These are phyloP conservation scores for Ogataea henricii DNA, from an alignment of 805 yeast genomes.

Conservation along the genomic window DNA sequence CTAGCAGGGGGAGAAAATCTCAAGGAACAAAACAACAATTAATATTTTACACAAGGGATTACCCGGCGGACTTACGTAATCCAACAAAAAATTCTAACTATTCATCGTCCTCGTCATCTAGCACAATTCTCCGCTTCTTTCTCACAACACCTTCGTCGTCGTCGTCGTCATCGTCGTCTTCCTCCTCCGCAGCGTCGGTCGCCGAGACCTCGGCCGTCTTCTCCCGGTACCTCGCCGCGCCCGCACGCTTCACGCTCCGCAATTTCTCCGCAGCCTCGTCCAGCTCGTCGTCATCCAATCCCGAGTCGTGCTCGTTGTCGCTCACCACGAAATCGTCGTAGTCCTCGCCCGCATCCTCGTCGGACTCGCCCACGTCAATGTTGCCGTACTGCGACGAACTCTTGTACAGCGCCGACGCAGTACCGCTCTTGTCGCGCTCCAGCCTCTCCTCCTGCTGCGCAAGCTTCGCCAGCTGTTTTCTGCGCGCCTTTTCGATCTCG, in stretches of 20 bases:
- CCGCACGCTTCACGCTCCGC: slow-evolving; percentile 54
- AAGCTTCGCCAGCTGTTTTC: slow-evolving; percentile 56
- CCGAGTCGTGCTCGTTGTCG: slow-evolving; percentile 37
- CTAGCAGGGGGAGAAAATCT: too few relatives aligned
- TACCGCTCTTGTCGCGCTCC: slow-evolving; percentile 40
- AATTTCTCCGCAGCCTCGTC: slow-evolving; percentile 61
- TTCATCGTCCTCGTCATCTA: slow-evolving; percentile 52
- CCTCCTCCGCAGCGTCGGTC: slow-evolving; percentile 49
- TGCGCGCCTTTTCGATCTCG: slow-evolving; percentile 62
- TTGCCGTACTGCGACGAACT: slow-evolving; percentile 9
- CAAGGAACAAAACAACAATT: too few relatives aligned
- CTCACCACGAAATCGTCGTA: slow-evolving; percentile 40
- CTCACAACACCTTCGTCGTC: slow-evolving; percentile 45
- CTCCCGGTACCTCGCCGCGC: slow-evolving; percentile 51
- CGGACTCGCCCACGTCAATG: slow-evolving; percentile 47
- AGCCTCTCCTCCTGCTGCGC: slow-evolving; percentile 58
- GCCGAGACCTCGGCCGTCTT: slow-evolving; percentile 43
- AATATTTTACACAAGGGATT: background rate
- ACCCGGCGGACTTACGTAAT: slow-evolving; percentile 3
- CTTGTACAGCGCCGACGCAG: slow-evolving; percentile 10
- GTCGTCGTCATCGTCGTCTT: slow-evolving; percentile 51
- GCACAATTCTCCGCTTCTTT: slow-evolving; percentile 50
- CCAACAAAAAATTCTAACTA: slow-evolving; percentile 7
- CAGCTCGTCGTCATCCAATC: slow-evolving; percentile 39
- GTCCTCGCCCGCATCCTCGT: slow-evolving; percentile 32